phyloP scores from a whole-genome alignment of 2,329 filamentous ascomycete species.

The Cladophialophora exuberans region DNA sequence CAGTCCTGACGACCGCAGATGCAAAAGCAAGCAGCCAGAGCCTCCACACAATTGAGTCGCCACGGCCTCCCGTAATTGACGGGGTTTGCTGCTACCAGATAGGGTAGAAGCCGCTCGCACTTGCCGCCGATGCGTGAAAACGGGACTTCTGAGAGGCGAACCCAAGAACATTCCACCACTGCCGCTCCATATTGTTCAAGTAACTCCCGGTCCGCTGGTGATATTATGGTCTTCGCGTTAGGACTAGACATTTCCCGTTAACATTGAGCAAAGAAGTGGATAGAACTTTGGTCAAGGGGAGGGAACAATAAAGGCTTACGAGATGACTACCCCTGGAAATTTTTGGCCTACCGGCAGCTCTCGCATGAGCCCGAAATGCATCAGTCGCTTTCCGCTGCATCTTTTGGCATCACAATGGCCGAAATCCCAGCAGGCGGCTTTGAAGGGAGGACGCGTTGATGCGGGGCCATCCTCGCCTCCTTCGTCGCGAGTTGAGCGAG shows the following conservation, averaged over 20 bases:
- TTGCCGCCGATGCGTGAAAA: slow-evolving; percentile 91
- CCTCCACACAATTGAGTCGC: slow-evolving; percentile 94
- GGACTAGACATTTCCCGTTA: slow-evolving; percentile 52
- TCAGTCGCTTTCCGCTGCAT: slow-evolving; percentile 93
- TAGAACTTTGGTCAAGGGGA: neutral
- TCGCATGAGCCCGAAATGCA: slow-evolving; percentile 90
- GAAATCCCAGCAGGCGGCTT: slow-evolving; percentile 96
- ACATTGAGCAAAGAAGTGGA: neutral
- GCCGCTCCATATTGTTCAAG: slow-evolving; percentile 89
- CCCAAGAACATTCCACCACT: slow-evolving; percentile 97
- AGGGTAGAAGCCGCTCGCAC: slow-evolving; percentile 87
- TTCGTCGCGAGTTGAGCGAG: slow-evolving; percentile 48
- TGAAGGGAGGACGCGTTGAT: slow-evolving; percentile 62
- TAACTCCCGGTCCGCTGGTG: slow-evolving; percentile 77
- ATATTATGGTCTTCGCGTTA: slow-evolving; percentile 84
- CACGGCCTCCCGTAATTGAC: slow-evolving; percentile 98
- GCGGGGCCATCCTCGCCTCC: slow-evolving; percentile 44
- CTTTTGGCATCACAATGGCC: slow-evolving; percentile 97
- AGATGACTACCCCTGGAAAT: slow-evolving; percentile 89
- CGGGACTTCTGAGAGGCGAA: slow-evolving; percentile 85
- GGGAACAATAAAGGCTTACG: slow-evolving; percentile 46
- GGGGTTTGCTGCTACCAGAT: slow-evolving; percentile 92
- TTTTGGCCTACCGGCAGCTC: slow-evolving; percentile 90
- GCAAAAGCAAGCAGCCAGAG: slow-evolving; percentile 85
- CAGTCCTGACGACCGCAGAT: slow-evolving; percentile 92